Percentiles rank a stretch among this genome's conserved stretches.
Evolutionary conservation across 345 rosid genomes (phyloP).

Genomic region (Hypericum androsaemum): DNA sequence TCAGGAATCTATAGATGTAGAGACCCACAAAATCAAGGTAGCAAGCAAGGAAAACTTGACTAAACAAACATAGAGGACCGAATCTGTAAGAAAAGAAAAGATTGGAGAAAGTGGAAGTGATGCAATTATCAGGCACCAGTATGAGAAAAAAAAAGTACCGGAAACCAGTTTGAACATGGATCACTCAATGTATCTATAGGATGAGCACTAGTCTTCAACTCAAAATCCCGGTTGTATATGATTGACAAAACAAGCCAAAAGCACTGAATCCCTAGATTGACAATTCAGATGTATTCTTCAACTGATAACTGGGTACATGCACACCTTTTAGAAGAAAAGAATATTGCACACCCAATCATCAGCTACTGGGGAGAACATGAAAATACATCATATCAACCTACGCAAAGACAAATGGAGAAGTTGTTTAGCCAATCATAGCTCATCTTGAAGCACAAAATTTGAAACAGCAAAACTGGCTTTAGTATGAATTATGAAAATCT

Average conservation of each 20-base stretch:
- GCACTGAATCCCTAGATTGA: no score
- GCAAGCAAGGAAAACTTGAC: not conserved
- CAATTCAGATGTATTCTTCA: no score
- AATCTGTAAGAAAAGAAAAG: no score
- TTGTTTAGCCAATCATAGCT: constrained; percentile 35
- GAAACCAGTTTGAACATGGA: no score
- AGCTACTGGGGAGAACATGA: not conserved
- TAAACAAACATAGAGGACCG: no score
- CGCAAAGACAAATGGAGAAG: constrained; percentile 27
- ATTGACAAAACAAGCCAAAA: no score
- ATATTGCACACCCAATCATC: constrained; percentile 7
- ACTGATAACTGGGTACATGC: not conserved
- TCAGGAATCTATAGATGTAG: not conserved
- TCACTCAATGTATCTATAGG: no score
- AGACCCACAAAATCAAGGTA: not conserved
- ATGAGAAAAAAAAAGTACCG: no score
- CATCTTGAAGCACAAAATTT: constrained; percentile 36
- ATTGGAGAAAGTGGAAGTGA: no score
- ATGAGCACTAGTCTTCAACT: no score
- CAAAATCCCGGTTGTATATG: no score
- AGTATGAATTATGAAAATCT: constrained; percentile 40
- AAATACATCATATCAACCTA: constrained; percentile 23
- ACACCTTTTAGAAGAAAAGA: not conserved
- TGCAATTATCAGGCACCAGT: no score
- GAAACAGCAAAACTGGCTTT: constrained; percentile 38